Evolutionary conservation across 1,284 basidiomycete species (phyloP), one percentile per base, ranked within the genome.

Genomic region (Neonothopanus nambi): DNA sequence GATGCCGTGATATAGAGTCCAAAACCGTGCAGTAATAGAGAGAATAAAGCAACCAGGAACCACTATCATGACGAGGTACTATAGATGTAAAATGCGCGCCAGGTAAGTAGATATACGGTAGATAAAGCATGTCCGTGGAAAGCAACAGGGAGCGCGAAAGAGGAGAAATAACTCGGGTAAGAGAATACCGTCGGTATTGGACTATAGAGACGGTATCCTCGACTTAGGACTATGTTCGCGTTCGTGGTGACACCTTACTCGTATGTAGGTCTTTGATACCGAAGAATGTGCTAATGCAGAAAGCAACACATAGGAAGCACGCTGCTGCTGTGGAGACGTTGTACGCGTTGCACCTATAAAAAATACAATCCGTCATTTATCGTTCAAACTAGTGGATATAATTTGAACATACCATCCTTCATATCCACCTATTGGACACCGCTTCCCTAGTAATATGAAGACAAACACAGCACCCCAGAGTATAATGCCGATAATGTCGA

Each of bases 321-420:
- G 83, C 75, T 24, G 78, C 74, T 11, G 85, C 85, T 1, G 79
- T 76, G 5, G 83, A 85, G 12, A 81, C 70, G 61, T 87, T 87
- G 65, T 85, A 89, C 5, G 81, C 82, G 59, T 82, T 82, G 65
- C 85, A 88, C 84, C 84, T 86, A 53, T n/a, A 56, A 48, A 3
- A 35, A 57, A 54, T 23, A 26, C 24, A 33, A 48, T 21, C 23
- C 33, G 36, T 55, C 30, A 18, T 45, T 35, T 13, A 35, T 40
- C 15, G 48, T 20, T 46, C 30, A 28, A 41, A 54, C 21, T 44
- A 48, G 15, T 24, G 4, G 18, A 20, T 36, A 13, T 26, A 48
- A 18, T 12, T 9, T 18, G 6, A 17, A 75, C 80, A 62, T 58
- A 86, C 85, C 85, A 88, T 61, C 85, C 84, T 45, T 80, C 71